Conservation (phyloP, 1,139 yeast species). For the Geotrichum candidum region DNA sequence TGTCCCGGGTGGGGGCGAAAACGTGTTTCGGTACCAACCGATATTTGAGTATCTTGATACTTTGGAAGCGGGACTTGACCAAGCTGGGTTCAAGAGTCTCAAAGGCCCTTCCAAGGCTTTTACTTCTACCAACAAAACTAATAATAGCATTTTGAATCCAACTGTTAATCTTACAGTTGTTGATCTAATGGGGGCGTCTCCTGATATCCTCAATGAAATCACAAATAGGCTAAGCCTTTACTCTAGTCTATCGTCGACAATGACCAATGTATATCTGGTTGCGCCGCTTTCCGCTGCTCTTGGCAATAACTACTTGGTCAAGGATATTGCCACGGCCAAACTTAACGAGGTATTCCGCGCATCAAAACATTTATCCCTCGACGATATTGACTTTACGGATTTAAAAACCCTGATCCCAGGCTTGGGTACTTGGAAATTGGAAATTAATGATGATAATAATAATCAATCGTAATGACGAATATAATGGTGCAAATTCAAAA, state of each 20-base stretch:
- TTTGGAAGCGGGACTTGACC: conserved; percentile 26
- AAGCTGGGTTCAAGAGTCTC: neutral
- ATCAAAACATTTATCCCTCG: conserved; percentile 27
- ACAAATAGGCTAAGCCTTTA: conserved; percentile 21
- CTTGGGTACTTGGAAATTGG: conserved; percentile 46
- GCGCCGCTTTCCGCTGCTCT: conserved; percentile 45
- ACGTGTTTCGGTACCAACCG: conserved; percentile 34
- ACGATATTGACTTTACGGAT: conserved; percentile 44
- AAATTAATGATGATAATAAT: neutral
- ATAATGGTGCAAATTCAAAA: neutral
- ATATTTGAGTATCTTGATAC: conserved; percentile 33
- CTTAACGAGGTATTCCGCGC: conserved; percentile 25
- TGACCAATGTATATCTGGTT: conserved; percentile 36
- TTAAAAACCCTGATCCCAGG: conserved; percentile 53
- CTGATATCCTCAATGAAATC: conserved; percentile 28
- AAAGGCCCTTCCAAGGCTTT: conserved; percentile 3
- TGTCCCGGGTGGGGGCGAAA: conserved; percentile 27
- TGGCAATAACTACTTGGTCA: conserved; percentile 30
- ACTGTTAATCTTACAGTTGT: conserved; percentile 30
- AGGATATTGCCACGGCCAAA: neutral
- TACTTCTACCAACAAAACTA: neutral
- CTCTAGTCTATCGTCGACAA: conserved; percentile 17
- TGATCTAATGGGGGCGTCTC: conserved; percentile 55
- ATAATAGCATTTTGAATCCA: conserved; percentile 8
- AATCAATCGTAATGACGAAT: neutral